Base-by-base conservation (phyloP, 2,329 filamentous ascomycete genomes). In the Tolypocladium cylindrosporum region DNA sequence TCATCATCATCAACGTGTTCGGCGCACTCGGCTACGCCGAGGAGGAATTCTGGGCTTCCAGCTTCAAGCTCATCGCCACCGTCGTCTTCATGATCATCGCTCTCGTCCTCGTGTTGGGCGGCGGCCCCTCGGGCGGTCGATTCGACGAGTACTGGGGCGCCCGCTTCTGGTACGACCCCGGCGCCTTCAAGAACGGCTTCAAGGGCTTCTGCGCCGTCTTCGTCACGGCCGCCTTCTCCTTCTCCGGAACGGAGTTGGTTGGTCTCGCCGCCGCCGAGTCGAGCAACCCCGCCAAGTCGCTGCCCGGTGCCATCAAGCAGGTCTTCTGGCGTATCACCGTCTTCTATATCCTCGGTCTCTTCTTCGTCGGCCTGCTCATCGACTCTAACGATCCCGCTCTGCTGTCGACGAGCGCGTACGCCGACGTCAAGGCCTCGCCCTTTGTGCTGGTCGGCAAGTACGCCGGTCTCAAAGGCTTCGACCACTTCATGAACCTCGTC, bases 301-400 rank as follows among this genome's bases (percentile, higher is more conserved):
- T 93, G 1, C 89, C 89, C 1, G 86, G 83, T 34, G 89, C 89
- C 11, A 83, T 90, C 68, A 91, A 90, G 75, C 89, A 91, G 71
- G 87, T 77, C 36, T 77, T 77, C 66, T 77, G 75, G 75, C 74
- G 75, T 68, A 76, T 77, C 62, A 75, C 74, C 54, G 65, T 77
- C 59, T 77, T 78, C 65, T 78, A 77, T 63, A 68, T 78, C 60
- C 63, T 78, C 2, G 74, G 74, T 55, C 72, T 78, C 50, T 73
- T 76, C 64, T 75, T 76, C 55, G 71, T 77, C 61, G 75, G 75
- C 55, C 71, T 78, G 9, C 70, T 77, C n/a, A 66, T 77, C 57
- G 66, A 69, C 52, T 71, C 69, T 54, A 64, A 74, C 58, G 75
- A 78, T 56, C 53, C 63, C 2, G 67, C 66, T 34, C 74, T 83